phyloP scores from a whole-genome alignment of 2,329 filamentous ascomycete species.

The Aspergillus vadensis region DNA sequence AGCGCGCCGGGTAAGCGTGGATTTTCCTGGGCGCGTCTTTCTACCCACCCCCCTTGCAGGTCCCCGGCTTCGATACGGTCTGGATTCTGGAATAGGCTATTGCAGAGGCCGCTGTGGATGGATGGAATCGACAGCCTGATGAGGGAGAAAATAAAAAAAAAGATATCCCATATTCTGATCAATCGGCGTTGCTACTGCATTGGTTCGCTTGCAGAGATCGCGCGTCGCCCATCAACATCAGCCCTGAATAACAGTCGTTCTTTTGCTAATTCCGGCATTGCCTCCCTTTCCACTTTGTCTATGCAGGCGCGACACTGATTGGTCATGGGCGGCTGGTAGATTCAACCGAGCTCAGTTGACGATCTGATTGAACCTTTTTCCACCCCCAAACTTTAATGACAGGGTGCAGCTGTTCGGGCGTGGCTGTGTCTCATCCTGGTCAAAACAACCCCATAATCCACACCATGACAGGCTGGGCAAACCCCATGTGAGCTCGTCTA shows the following conservation, averaged over 20 bases:
- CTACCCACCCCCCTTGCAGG: slow-evolving; percentile 3
- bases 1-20: slow-evolving; percentile 7
- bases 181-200: not conserved
- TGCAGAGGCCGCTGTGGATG: slow-evolving; percentile 1
- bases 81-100: slow-evolving; percentile 6
- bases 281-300: not conserved
- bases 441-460: slow-evolving; percentile 3
- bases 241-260: not conserved
- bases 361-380: slow-evolving; percentile 4
- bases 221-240: not conserved
- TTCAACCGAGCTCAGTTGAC: not conserved
- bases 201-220: slow-evolving; percentile 4
- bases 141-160: too few species aligned
- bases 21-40: too few species aligned
- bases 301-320: not conserved
- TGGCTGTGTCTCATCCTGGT: slow-evolving; percentile 16
- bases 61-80: slow-evolving; percentile 2
- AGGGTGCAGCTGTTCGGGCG: slow-evolving; percentile 4
- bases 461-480: slow-evolving; percentile 5
- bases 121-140: not conserved
- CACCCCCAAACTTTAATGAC: not conserved
- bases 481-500: not conserved
- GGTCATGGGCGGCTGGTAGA: not conserved
- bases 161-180: not conserved
- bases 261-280: not conserved